Base-by-base conservation (phyloP, 2,329 filamentous ascomycete genomes). In the Colletotrichum tropicicola region DNA sequence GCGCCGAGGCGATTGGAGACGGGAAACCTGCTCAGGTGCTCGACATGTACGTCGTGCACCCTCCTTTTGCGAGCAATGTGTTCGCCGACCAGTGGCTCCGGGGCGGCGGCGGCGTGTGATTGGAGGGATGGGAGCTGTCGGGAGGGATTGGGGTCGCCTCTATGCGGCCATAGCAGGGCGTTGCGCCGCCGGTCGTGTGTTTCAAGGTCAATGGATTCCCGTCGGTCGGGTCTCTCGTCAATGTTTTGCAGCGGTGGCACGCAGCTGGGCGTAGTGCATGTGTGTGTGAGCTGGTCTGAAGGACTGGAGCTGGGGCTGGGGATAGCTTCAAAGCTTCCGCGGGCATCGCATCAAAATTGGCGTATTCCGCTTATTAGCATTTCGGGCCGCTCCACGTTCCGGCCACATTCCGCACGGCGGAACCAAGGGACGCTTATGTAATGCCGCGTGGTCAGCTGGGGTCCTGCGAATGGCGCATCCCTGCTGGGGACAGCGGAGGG, bases 241-340 rank as follows among this genome's bases (percentile, higher is more conserved):
- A 5, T 48, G 3, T 57, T 25, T 12, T 21, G 32, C 21, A 12
- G 32, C 41, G 45, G 28, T 47, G 43, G 21, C 21, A 35, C 15
- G 15, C 7, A n/a, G n/a, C n/a, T n/a, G n/a, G n/a, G n/a, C n/a
- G n/a, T n/a, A n/a, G n/a, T n/a, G n/a, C n/a, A 15, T 3, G 5
- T 4, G 5, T 27, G 7, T 10, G 17, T 10, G 27, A 35, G 39
- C 8, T 44, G n/a, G n/a, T n/a, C n/a, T n/a, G n/a, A n/a, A n/a
- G n/a, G n/a, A n/a, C n/a, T n/a, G 13, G 17, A 32, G 21, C 15
- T 48, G 5, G 10, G 17, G 32, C 48, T 65, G 44, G 23, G 41
- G 13, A 56, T 56, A 62, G 57, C 62, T 62, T 61, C 58, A 45
- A 7, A 60, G n/a, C 35, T 47, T n/a, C n/a, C n/a, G n/a, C n/a